Base-by-base conservation (phyloP, 371 early-diverging fungal species). In the Amoeboaphelidium protococcarum region DNA sequence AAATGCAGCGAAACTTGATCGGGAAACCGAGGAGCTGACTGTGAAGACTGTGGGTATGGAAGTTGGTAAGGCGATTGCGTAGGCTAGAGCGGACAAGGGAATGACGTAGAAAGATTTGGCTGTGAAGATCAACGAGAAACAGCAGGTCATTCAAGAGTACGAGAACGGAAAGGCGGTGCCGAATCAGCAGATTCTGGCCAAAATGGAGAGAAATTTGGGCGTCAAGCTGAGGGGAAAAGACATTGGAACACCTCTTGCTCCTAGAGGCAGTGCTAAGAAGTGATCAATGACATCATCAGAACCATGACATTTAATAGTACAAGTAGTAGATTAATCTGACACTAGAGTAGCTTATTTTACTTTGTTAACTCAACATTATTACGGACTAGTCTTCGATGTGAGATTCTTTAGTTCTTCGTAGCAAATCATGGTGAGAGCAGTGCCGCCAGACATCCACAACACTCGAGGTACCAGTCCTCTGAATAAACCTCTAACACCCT, bases 211-310 rank as follows among this genome's bases (percentile, higher is more conserved):
- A 46, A 16, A 6, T 31, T 31, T 31, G 49, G 84, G 80, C 47
- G 71, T 92, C 56, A 92, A 85, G 69, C 65, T 92, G 45, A 65
- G 87, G 48, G 92, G 92, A 49, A 78, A 78, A 63, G 73, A 76
- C 46, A 80, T 82, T 52, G 81, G 81, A 45, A 61, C 65, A 26
- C 78, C 78, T 26, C 63, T 80, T 27, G 73, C 71, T 48, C 58
- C 66, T 10, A 31, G 16, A 31, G n/a, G 16, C 10, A 16, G 37
- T 31, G 16, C 10, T 16, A 31, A 31, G 16, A 10, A 31, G n/a
- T n/a, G n/a, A n/a, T n/a, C n/a, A n/a, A n/a, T n/a, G n/a, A n/a
- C n/a, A n/a, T n/a, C n/a, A n/a, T n/a, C n/a, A n/a, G n/a, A n/a
- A n/a, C n/a, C n/a, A n/a, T n/a, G n/a, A n/a, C n/a, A n/a, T n/a